Conservation (phyloP, 306 rosid genomes). For the Acmispon strigosus region DNA sequence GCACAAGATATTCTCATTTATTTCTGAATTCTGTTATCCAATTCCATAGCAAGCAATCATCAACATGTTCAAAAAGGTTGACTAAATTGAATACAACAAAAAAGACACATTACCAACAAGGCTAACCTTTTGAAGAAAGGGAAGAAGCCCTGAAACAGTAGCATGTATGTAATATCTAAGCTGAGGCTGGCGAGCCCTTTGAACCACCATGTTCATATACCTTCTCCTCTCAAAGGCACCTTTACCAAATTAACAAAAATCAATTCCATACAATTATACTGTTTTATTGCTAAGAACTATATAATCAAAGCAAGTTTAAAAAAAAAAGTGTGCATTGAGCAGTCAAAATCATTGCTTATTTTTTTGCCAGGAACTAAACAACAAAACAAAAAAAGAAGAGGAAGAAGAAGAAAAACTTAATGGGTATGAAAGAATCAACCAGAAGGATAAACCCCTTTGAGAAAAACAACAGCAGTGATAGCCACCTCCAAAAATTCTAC, state of each 20-base stretch:
- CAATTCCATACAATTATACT: not conserved
- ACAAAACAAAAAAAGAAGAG: no score
- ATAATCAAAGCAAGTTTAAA: not conserved
- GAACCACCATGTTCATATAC: conserved; percentile 80
- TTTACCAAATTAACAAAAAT: conserved; percentile 16
- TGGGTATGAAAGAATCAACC: conserved; percentile 38
- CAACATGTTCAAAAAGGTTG: not conserved
- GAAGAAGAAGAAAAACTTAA: not conserved
- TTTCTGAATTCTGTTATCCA: not conserved
- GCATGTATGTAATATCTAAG: conserved; percentile 78
- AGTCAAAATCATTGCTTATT: not conserved
- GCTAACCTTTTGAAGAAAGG: conserved; percentile 66
- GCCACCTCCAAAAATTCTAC: conserved; percentile 84
- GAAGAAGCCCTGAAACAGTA: conserved; percentile 63
- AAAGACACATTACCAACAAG: not conserved
- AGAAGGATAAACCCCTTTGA: conserved; percentile 78
- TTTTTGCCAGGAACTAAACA: conserved; percentile 20
- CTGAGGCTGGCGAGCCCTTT: conserved; percentile 77
- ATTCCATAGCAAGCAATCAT: conserved; percentile 11
- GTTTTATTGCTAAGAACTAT: not conserved
- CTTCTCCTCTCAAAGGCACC: conserved; percentile 91
- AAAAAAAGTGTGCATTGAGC: not conserved
- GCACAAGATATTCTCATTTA: not conserved
- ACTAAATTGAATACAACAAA: no score
- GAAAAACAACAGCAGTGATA: conserved; percentile 60